Base-by-base conservation (phyloP, 495 filamentous ascomycete species). In the Talaromyces ruber region DNA sequence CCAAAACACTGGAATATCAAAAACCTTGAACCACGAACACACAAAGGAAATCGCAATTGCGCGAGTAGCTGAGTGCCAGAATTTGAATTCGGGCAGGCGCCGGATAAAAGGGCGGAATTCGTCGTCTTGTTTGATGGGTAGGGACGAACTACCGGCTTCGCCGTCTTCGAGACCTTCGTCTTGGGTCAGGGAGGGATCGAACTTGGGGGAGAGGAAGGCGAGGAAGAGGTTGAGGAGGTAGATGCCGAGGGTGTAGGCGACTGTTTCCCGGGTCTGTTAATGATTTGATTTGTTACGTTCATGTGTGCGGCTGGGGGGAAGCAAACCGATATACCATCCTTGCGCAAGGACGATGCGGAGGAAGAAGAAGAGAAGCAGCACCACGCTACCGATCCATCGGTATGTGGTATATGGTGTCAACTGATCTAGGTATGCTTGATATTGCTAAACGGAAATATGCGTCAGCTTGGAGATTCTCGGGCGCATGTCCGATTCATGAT, bases 161-260 rank as follows among this genome's bases (percentile, higher is more conserved):
- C 94, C 94, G 70, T 97, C 93, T 71, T 98, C 94, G 76, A 98
- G 92, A 63, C 92, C 92, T 66, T 93, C 92, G 74, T 98, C 94
- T 67, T 91, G 85, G 63, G 96, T 93, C 68, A 95, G 90, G 37
- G 92, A 96, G 29, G 95, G 94, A 79, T 98, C 94, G 83, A 98
- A 97, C 81, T 98, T 98, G 63, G 94, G 94, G 68, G 92, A 90
- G 18, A 98, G 83, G 82, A 98, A 98, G 64, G 95, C 95, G 72
- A 98, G 91, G 86, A 98, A 98, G 60, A 98, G 86, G 79, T 98
- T 98, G 60, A 98, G 88, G 52, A 98, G 91, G 81, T 98, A 98
- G 82, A 98, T 98, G 63, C 94, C 94, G 60, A 98, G 86, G 26
- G 94, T 93, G 78, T 98, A 98, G 66, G 91, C 92, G 64, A 98